Percentiles rank a stretch among this genome's conserved stretches.
phyloP scores from a whole-genome alignment of 345 rosid genomes.

The Acer negundo region DNA sequence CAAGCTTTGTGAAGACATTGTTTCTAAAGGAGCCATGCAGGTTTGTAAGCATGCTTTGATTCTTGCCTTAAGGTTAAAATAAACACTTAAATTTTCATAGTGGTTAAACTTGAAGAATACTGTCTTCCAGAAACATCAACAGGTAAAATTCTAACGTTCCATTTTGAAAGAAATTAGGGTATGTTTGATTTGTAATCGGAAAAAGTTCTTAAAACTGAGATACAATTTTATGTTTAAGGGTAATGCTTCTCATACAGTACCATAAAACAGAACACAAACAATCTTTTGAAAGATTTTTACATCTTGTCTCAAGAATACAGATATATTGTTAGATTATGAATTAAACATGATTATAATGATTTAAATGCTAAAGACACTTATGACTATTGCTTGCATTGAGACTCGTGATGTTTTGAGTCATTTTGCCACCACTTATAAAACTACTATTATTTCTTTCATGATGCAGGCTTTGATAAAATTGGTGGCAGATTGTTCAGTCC shows the following conservation, averaged over 20 bases:
- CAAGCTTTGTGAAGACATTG: conserved; percentile 87
- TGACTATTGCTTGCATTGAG: too few relatives aligned
- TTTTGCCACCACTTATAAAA: background rate
- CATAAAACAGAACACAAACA: too few relatives aligned
- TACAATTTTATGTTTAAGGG: too few relatives aligned
- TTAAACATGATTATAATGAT: too few relatives aligned
- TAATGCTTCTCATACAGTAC: too few relatives aligned
- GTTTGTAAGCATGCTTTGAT: conserved; percentile 35
- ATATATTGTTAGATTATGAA: too few relatives aligned
- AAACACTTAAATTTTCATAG: background rate
- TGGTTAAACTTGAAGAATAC: background rate
- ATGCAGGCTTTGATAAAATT: conserved; percentile 76
- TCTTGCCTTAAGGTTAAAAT: background rate
- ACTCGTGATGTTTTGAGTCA: background rate
- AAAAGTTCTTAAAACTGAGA: too few relatives aligned
- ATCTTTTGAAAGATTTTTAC: too few relatives aligned
- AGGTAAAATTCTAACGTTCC: background rate
- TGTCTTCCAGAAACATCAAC: background rate
- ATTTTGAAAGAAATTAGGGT: background rate
- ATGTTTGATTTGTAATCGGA: too few relatives aligned
- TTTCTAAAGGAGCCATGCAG: conserved; percentile 93
- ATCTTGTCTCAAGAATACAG: too few relatives aligned
- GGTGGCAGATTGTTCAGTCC: conserved; percentile 69
- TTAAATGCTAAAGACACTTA: too few relatives aligned
- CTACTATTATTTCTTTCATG: conserved; percentile 1